These are phyloP conservation scores for Sanguinoderma infundibulare DNA, from an alignment of 1,284 basidiomycete species.

Conservation along the genomic window DNA sequence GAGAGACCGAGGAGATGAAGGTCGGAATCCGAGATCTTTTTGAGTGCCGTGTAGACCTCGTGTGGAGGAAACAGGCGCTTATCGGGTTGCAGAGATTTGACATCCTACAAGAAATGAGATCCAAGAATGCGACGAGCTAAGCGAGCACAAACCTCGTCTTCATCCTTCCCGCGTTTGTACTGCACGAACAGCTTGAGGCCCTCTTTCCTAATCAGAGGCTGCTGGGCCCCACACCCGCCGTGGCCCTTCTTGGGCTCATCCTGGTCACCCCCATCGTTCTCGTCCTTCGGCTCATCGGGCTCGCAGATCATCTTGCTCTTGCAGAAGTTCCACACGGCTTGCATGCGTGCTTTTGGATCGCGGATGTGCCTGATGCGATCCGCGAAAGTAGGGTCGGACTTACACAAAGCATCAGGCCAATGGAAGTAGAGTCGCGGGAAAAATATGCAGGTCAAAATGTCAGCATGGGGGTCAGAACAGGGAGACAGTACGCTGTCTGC, in stretches of 20 bases:
- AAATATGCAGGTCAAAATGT: conserved; percentile 46
- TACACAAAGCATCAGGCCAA: conserved; percentile 36
- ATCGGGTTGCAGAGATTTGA: conserved; percentile 88
- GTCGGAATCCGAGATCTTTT: conserved; percentile 92
- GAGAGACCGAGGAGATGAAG: conserved; percentile 93
- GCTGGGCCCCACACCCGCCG: conserved; percentile 93
- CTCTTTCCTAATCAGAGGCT: conserved; percentile 93
- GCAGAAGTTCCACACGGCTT: conserved; percentile 84
- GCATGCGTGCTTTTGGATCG: conserved; percentile 89
- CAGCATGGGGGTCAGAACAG: conserved; percentile 48
- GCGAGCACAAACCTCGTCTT: conserved; percentile 78
- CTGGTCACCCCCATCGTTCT: conserved; percentile 75
- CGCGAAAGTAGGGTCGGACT: conserved; percentile 85
- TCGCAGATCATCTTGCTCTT: conserved; percentile 89
- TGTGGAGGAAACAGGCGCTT: conserved; percentile 88
- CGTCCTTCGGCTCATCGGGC: conserved; percentile 85
- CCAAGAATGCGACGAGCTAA: conserved; percentile 6
- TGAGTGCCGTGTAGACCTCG: conserved; percentile 91
- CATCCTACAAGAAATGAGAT: conserved; percentile 57
- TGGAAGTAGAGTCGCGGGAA: conserved; percentile 3
- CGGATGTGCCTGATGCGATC: conserved; percentile 86
- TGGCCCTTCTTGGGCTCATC: conserved; percentile 86
- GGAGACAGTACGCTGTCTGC: conserved; percentile 6
- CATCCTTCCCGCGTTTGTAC: conserved; percentile 92
- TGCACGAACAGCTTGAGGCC: conserved; percentile 96